A percentile compares a stretch with the other conserved stretches of the same genome.
Evolutionary conservation across 2,329 filamentous ascomycete genomes (phyloP).

Genomic region (Domatiomyces catenatus): DNA sequence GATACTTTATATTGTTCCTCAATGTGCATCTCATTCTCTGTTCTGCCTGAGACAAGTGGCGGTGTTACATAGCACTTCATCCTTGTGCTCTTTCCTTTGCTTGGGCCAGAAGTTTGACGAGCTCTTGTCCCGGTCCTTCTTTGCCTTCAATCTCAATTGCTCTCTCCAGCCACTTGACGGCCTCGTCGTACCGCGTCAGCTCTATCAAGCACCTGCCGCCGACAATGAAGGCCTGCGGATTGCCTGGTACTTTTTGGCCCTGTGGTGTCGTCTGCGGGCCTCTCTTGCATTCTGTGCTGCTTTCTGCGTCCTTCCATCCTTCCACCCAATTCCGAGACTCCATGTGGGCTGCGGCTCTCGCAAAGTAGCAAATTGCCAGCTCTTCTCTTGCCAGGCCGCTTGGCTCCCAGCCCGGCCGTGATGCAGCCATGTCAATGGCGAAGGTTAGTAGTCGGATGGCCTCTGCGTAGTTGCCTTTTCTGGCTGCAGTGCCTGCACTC

Average conservation of each 20-base stretch:
- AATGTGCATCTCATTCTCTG: not conserved
- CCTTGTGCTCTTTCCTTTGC: conserved; percentile 28
- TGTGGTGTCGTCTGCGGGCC: conserved; percentile 13
- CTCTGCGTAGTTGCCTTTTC: conserved; percentile 58
- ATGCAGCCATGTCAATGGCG: conserved; percentile 78
- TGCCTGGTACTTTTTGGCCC: conserved; percentile 40
- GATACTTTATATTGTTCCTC: not conserved
- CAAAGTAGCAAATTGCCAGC: conserved; percentile 61
- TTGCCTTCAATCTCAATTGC: conserved; percentile 70
- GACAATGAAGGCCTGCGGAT: conserved; percentile 91
- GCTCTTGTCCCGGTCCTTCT: conserved; percentile 32
- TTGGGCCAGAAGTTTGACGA: conserved; percentile 45
- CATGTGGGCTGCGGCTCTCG: conserved; percentile 85
- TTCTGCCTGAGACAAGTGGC: not conserved
- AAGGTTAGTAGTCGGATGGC: conserved; percentile 69
- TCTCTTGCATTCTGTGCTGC: conserved; percentile 67
- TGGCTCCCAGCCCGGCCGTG: conserved; percentile 76
- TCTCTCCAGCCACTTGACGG: conserved; percentile 58
- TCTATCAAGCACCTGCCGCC: conserved; percentile 71
- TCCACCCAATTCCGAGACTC: conserved; percentile 66
- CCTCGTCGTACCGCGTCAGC: conserved; percentile 79
- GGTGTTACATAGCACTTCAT: not conserved
- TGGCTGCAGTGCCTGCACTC: conserved; percentile 65
- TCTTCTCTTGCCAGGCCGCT: conserved; percentile 72
- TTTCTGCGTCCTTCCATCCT: conserved; percentile 73